Evolutionary conservation across 129 eudicot genomes (phyloP).

Genomic region (Flaveria bidentis): DNA sequence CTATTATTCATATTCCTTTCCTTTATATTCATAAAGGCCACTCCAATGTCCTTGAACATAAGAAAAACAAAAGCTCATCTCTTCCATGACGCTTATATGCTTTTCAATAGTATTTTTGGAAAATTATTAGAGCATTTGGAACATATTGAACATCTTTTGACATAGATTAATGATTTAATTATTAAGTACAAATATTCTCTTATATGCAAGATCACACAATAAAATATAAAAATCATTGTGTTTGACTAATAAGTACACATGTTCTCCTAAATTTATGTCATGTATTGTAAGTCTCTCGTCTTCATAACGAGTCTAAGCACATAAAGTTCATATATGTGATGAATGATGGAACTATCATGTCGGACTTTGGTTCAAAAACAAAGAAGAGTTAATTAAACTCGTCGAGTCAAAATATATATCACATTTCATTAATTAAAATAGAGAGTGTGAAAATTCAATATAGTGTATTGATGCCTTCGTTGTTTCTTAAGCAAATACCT

Average conservation of each 20-base stretch:
- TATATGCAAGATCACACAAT: slow-evolving; percentile 6
- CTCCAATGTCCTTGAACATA: slow-evolving; percentile 27
- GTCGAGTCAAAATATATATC: no score
- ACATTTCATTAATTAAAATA: no score
- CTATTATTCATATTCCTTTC: slow-evolving; percentile 21
- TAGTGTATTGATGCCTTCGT: no score
- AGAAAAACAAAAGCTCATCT: slow-evolving; percentile 21
- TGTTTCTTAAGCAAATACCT: no score
- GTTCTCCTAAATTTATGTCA: background rate
- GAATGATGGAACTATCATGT: no score
- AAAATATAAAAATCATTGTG: background rate
- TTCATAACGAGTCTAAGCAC: no score
- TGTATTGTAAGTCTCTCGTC: background rate
- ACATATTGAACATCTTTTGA: slow-evolving; percentile 37
- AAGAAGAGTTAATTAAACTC: no score
- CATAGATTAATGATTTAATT: slow-evolving; percentile 4
- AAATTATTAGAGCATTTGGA: slow-evolving; percentile 24
- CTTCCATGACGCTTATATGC: slow-evolving; percentile 21
- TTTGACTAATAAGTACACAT: background rate
- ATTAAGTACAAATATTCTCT: slow-evolving; percentile 14
- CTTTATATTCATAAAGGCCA: slow-evolving; percentile 15
- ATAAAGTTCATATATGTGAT: no score
- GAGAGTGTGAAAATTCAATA: no score
- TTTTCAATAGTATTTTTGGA: slow-evolving; percentile 11
- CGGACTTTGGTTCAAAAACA: no score